A percentile compares a stretch with the other conserved stretches of the same genome.
phyloP scores from a whole-genome alignment of 2,329 filamentous ascomycete genomes.

The Neurospora sp. region DNA sequence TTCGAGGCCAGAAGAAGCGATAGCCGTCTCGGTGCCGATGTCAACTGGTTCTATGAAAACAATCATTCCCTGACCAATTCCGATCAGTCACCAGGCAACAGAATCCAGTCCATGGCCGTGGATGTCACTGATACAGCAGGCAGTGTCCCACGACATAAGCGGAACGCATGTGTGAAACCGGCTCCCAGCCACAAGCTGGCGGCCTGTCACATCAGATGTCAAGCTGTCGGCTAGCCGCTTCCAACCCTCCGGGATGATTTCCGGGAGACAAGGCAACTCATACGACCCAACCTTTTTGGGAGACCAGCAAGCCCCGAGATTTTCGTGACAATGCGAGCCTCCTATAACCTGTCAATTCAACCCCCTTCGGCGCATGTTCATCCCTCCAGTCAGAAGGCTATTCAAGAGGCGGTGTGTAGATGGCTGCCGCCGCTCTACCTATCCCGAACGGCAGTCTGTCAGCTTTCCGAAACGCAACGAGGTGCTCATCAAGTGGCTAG shows the following conservation, averaged over 20 bases:
- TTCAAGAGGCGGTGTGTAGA: neutral
- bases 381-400: neutral
- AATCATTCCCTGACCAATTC: neutral
- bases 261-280: neutral
- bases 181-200: neutral
- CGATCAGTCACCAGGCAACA: neutral
- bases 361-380: neutral
- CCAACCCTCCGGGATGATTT: neutral
- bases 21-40: neutral
- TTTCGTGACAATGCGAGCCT: neutral
- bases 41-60: neutral
- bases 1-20: neutral
- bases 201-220: neutral
- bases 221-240: neutral
- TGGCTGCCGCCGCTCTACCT: neutral
- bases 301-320: neutral
- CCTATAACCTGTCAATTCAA: neutral
- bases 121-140: neutral
- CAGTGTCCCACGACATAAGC: neutral
- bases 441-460: neutral
- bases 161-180: neutral
- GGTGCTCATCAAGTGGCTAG: neutral
- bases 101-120: neutral
- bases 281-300: neutral
- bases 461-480: neutral